Evolutionary conservation across 495 filamentous ascomycete species (phyloP), one percentile per base, ranked within the genome.

Genomic region (Penicillium paradoxum): DNA sequence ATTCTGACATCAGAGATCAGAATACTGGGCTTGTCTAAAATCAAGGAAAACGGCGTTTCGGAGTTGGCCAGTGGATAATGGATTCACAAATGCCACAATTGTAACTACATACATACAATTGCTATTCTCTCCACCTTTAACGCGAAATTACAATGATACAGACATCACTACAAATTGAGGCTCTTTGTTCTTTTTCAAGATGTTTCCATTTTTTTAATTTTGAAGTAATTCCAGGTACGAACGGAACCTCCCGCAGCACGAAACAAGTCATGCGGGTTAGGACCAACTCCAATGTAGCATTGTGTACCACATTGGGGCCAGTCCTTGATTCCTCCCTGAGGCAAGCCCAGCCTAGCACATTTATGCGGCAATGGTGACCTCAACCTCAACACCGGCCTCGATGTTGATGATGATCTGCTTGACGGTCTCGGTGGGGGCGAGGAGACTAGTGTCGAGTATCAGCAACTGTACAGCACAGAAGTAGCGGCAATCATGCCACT

Each of bases 401-500:
- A 98, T 97, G 82, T 98, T 98, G 81, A 97, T 91, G 74, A 98
- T 98, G 83, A 98, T 97, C 83, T 96, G 91, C 86, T 98, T 98
- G 74, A 98, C 93, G 55, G 96, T 90, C 83, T 98, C 93, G 64
- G 93, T 98, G 49, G 93, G 93, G 55, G 93, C 93, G 73, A 92
- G 93, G 52, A 97, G 80, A 79, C 90, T 92, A 61, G 59, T 24
- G 61, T 33, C 42, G 21, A 14, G 18, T 14, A 27, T 60, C 33
- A 48, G 53, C 49, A 38, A 59, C 48, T 54, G 32, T 4, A 25
- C 44, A 27, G 29, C 4, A 15, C 25, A 52, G 14, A 22, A 13
- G 13, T 1, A 13, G 22, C 9, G 33, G 24, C 46, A 17, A 49
- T 19, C 11, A 4, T 48, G 21, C 46, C 15, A 11, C 46, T 14